Evolutionary conservation across 495 filamentous ascomycete species (phyloP), one percentile per base, ranked within the genome.

Genomic region (Aspergillus sparsus): DNA sequence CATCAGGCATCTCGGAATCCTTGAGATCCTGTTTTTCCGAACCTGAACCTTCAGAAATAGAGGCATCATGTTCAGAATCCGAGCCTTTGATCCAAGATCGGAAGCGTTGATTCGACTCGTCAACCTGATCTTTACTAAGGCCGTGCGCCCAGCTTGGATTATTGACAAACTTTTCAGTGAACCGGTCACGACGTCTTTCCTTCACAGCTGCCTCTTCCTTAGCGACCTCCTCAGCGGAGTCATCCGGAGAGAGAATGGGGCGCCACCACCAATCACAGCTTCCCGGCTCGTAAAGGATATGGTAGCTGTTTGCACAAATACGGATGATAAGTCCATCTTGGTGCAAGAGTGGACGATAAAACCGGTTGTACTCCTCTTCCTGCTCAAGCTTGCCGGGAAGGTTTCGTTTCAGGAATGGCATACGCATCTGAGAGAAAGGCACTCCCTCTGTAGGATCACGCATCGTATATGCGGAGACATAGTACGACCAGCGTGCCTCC

Each of bases 391-490:
- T 81, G 15, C 80, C 74, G 0, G 87, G 85, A 18, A 92, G 79
- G 74, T 89, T 94, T 60, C 91, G 89, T 62, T 87, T 84, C 10
- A 95, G 72, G 79, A 79, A 91, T 47, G 79, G 87, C 74, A 81
- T 86, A 76, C 69, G 79, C 66, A 95, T 79, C 18, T 82, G 81
- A 7, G 80, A 80, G 42, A 86, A 80, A 7, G 81, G 76, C 7
- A 97, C 81, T 32, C 90, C 90, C 72, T 99, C 95, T 12, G 95
- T 99, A 6, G 88, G 89, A 58, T 95, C 92, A 45, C 91, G 80
- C 68, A 90, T 89, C 49, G 88, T 87, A 74, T 89, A 99, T 9
- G 92, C 90, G 42, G 91, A 91, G 44, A 96, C 89, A 68, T 99
- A 99, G 79, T 93, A 93, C 51, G 89, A 88, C 93, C 93, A 98